Evolutionary conservation across 2,329 filamentous ascomycete species (phyloP).

Genomic region (Alternaria panax): DNA sequence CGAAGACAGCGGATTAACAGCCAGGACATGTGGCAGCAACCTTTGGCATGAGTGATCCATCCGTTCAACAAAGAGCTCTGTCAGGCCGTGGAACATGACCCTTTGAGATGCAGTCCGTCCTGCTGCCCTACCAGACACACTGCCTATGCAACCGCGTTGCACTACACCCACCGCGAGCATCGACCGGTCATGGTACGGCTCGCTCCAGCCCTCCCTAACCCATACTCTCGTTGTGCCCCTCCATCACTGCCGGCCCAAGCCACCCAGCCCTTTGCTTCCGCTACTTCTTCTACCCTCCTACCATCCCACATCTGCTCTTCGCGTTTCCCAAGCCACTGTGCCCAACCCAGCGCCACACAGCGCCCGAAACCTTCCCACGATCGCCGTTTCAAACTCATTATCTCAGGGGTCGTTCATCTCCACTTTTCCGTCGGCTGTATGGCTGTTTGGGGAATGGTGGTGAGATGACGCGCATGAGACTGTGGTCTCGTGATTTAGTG

Average conservation of each 20-base stretch:
- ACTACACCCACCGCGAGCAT: neutral
- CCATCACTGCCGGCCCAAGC: neutral
- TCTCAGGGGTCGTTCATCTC: neutral
- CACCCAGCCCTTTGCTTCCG: neutral
- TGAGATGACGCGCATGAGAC: slow-evolving; percentile 24
- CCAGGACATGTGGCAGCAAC: neutral
- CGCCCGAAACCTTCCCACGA: neutral
- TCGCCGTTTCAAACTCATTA: slow-evolving; percentile 1
- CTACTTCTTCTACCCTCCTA: neutral
- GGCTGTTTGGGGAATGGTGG: slow-evolving; percentile 3
- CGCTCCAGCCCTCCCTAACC: neutral
- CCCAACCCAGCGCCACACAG: neutral
- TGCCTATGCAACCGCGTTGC: neutral
- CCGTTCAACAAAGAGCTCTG: neutral
- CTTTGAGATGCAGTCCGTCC: neutral
- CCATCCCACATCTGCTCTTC: neutral
- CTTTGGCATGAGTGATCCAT: neutral
- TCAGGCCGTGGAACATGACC: neutral
- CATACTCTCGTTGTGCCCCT: neutral
- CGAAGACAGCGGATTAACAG: neutral
- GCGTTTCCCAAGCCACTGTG: neutral
- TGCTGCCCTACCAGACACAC: neutral
- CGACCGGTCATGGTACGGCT: neutral
- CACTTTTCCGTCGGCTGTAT: neutral
- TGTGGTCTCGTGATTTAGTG: slow-evolving; percentile 26